Evolutionary conservation across 208 protist species (phyloP), one percentile per base, ranked within the genome.

Genomic region (Trypanosoma caninum): DNA sequence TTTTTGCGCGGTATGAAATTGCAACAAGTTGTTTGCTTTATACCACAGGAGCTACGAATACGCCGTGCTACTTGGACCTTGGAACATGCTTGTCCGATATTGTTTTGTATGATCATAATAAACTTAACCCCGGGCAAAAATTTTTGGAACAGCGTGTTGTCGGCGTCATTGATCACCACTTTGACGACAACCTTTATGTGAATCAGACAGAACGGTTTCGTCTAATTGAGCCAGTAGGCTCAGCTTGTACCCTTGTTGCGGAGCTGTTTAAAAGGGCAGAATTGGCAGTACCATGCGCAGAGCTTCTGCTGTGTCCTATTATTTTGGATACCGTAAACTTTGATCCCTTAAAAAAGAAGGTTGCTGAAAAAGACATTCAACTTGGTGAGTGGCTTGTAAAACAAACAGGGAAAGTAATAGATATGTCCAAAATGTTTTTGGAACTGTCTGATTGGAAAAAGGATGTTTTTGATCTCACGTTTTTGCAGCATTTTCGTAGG

Each of bases 21-120:
- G 70, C 82, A 33, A 55, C 65, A 0, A 53, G 59, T 5, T 51
- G 68, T 7, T 52, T 95, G 16, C 59, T 86, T 69, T 54, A 65
- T 67, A 16, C 52, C 74, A 47, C 60, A 68, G 38, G 76, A 5
- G 31, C 52, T 16, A 31, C 48, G 18, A 35, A 54, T 33, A 50
- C 13, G 20, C 48, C 40, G 20, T 48, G 56, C 13, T 84, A 62
- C 69, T 18, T 83, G 23, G 71, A 89, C 62, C 34, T 87, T 34
- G 18, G 64, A 22, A 14, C 61, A 35, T 41, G 59, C 8, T 44
- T 53, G 41, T 55, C 22, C 20, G 33, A 60, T 18, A 13, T 95
- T 47, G 79, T 91, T 35, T 74, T 95, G 8, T 89, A 91, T 70
- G 88, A 95, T 61, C 88, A 95, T 67, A 95, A 95, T 58, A 82